phyloP scores from a whole-genome alignment of 371 early-diverging fungal genomes.

The Mucor velutinosus region DNA sequence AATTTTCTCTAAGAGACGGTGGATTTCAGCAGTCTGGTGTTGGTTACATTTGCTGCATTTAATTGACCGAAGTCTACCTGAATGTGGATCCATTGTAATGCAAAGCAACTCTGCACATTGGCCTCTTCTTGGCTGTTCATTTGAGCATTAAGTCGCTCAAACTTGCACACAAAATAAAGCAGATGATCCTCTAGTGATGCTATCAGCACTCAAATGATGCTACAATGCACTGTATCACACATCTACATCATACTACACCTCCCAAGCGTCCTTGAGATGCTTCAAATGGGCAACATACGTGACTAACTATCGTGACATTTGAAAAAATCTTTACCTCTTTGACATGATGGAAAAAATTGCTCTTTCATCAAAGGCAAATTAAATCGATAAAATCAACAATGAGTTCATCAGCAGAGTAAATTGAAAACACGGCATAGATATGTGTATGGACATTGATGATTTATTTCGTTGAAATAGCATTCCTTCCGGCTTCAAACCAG shows the following conservation, averaged over 20 bases:
- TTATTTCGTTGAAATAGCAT: background rate
- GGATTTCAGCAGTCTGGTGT: too few species aligned
- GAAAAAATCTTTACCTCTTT: background rate
- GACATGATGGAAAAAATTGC: background rate
- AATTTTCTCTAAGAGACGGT: too few species aligned
- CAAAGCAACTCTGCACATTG: too few species aligned
- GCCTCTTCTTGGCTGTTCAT: too few species aligned
- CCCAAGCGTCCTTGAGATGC: background rate
- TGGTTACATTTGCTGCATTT: too few species aligned
- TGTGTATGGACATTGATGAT: background rate
- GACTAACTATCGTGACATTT: background rate
- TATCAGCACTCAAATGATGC: too few species aligned
- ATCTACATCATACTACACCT: background rate
- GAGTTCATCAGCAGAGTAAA: slow-evolving; percentile 2
- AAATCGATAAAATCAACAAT: background rate
- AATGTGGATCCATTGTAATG: too few species aligned
- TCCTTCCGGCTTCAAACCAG: slow-evolving; percentile 22
- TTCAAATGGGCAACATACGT: background rate
- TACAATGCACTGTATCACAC: background rate
- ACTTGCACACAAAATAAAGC: too few species aligned
- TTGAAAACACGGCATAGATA: background rate
- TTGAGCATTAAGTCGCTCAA: too few species aligned
- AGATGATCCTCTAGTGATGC: too few species aligned
- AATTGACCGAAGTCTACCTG: too few species aligned
- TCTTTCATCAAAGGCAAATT: background rate